These are phyloP conservation scores for Cadophora sp. DNA, from an alignment of 2,329 filamentous ascomycete genomes.

Conservation along the genomic window DNA sequence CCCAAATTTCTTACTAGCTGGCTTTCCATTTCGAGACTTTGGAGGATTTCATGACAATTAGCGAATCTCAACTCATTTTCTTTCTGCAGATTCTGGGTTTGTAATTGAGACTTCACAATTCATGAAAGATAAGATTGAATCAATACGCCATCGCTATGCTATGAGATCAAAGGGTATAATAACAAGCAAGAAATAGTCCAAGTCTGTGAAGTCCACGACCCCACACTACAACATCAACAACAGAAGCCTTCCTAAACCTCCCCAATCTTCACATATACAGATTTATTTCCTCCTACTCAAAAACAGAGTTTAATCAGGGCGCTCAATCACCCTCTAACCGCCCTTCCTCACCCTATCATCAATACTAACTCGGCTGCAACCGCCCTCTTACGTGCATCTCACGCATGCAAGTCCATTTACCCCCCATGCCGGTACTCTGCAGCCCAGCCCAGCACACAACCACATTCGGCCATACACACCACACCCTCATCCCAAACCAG, in stretches of 20 bases:
- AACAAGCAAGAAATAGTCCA: not conserved
- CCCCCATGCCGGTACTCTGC: slow-evolving; percentile 9
- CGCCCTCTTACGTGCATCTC: not conserved
- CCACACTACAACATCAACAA: not conserved
- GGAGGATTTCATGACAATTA: too few species aligned
- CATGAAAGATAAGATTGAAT: too few species aligned
- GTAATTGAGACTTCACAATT: too few species aligned
- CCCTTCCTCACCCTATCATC: not conserved
- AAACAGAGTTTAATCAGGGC: not conserved
- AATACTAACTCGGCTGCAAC: not conserved
- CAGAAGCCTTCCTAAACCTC: not conserved
- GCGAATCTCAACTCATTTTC: too few species aligned
- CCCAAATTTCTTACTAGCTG: too few species aligned
- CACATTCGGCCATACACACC: not conserved
- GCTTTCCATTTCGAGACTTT: too few species aligned
- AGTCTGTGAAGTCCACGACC: not conserved
- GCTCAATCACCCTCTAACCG: not conserved
- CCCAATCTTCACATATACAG: not conserved
- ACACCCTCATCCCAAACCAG: not conserved
- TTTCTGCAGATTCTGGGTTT: too few species aligned
- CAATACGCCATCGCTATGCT: not conserved
- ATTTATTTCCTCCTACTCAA: not conserved
- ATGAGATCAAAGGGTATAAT: not conserved
- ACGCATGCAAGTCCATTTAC: not conserved
- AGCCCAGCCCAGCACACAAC: not conserved